phyloP scores from a whole-genome alignment of 495 filamentous ascomycete species.

The Darksidea phi region DNA sequence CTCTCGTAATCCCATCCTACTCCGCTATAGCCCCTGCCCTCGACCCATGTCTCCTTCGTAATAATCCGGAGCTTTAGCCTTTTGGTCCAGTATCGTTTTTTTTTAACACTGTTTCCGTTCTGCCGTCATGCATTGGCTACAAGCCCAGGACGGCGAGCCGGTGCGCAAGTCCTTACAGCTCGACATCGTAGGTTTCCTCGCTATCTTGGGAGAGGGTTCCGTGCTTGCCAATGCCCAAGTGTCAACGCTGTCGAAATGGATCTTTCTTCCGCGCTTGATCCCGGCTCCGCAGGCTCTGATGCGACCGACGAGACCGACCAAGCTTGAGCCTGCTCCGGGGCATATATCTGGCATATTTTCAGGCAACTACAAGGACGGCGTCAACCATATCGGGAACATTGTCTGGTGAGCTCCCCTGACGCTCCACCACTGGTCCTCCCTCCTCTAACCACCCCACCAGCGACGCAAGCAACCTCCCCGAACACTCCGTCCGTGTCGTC shows the following conservation, averaged over 20 bases:
- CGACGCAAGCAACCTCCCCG: slow-evolving; percentile 35
- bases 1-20: slow-evolving; percentile 2
- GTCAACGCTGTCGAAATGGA: slow-evolving; percentile 41
- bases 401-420: slow-evolving; percentile 38
- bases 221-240: slow-evolving; percentile 46
- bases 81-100: slow-evolving; percentile 7
- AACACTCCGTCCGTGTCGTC: slow-evolving; percentile 47
- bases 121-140: slow-evolving; percentile 26
- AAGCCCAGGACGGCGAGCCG: slow-evolving; percentile 4
- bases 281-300: slow-evolving; percentile 46
- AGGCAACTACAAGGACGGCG: slow-evolving; percentile 39
- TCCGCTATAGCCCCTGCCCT: slow-evolving; percentile 5
- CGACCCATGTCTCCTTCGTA: slow-evolving; percentile 15
- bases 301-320: slow-evolving; percentile 36
- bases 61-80: neutral
- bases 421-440: neutral
- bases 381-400: slow-evolving; percentile 45
- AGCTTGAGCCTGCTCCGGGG: slow-evolving; percentile 36
- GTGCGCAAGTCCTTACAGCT: slow-evolving; percentile 38
- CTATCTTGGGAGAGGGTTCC: slow-evolving; percentile 46
- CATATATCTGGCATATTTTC: slow-evolving; percentile 40
- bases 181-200: slow-evolving; percentile 48
- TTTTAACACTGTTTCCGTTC: neutral
- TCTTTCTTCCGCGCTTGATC: slow-evolving; percentile 44
- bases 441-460: slow-evolving; percentile 11